Evolutionary conservation across 768 basidiomycete species (phyloP).

Genomic region (Lyophyllum decastes): DNA sequence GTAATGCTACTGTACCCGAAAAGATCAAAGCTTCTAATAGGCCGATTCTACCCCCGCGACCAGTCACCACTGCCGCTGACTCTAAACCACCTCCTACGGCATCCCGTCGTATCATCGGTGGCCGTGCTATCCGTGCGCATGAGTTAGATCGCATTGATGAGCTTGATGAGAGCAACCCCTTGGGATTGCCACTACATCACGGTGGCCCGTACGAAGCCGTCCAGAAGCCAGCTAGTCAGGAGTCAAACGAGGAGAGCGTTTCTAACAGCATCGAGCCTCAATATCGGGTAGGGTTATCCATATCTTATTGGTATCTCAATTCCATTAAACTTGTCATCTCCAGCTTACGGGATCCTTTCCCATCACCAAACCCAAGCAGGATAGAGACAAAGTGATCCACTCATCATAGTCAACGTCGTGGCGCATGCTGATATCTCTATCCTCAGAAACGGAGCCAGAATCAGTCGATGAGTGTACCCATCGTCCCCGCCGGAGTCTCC

Average conservation of each 20-base stretch:
- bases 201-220: slow-evolving; percentile 76
- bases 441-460: slow-evolving; percentile 5
- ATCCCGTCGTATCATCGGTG: slow-evolving; percentile 16
- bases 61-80: slow-evolving; percentile 23
- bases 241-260: slow-evolving; percentile 15
- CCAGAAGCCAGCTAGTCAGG: slow-evolving; percentile 29
- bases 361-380: not conserved
- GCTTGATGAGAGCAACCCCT: slow-evolving; percentile 74
- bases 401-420: not conserved
- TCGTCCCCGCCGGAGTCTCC: slow-evolving; percentile 41
- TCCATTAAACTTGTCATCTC: slow-evolving; percentile 9
- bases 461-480: slow-evolving; percentile 18
- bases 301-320: not conserved
- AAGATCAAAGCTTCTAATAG: slow-evolving; percentile 13
- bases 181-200: slow-evolving; percentile 66
- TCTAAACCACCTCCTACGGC: slow-evolving; percentile 18
- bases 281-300: slow-evolving; percentile 13
- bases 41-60: slow-evolving; percentile 22
- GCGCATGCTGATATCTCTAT: slow-evolving; percentile 1
- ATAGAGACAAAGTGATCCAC: slow-evolving; percentile 10
- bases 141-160: slow-evolving; percentile 76
- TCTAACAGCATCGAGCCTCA: slow-evolving; percentile 25
- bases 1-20: slow-evolving; percentile 17
- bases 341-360: not conserved
- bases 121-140: slow-evolving; percentile 15